Evolutionary conservation across 306 rosid genomes (phyloP).

Genomic region (Luffa acutangula): DNA sequence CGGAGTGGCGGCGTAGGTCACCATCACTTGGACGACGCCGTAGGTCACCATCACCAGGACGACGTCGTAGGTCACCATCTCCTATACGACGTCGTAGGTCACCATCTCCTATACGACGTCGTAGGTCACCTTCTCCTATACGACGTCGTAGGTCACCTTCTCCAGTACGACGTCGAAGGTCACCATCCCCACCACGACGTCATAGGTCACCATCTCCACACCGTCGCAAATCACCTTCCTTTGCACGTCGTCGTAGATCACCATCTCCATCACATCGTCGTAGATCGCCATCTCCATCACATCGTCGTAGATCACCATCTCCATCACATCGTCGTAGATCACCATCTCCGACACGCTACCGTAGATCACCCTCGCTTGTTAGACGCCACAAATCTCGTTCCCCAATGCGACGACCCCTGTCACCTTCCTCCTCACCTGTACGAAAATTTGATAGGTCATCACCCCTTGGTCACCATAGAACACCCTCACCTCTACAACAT

Average conservation of each 20-base stretch:
- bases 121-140: neutral
- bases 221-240: neutral
- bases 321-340: neutral
- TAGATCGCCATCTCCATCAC: slow-evolving; percentile 3
- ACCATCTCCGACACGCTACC: neutral
- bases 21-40: slow-evolving; percentile 31
- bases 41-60: slow-evolving; percentile 30
- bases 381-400: slow-evolving; percentile 25
- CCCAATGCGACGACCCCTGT: slow-evolving; percentile 19
- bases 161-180: neutral
- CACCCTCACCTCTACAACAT: slow-evolving; percentile 6
- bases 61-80: slow-evolving; percentile 15
- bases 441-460: slow-evolving; percentile 21
- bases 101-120: slow-evolving; percentile 9
- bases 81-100: neutral
- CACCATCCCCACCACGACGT: neutral
- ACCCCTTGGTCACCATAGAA: slow-evolving; percentile 8
- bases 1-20: slow-evolving; percentile 22
- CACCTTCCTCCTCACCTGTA: slow-evolving; percentile 22
- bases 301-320: neutral
- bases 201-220: neutral
- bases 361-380: neutral
- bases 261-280: neutral
- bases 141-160: neutral
- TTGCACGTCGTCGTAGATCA: neutral